Conservation (phyloP, 805 yeast genomes). For the Yarrowia bubula region DNA sequence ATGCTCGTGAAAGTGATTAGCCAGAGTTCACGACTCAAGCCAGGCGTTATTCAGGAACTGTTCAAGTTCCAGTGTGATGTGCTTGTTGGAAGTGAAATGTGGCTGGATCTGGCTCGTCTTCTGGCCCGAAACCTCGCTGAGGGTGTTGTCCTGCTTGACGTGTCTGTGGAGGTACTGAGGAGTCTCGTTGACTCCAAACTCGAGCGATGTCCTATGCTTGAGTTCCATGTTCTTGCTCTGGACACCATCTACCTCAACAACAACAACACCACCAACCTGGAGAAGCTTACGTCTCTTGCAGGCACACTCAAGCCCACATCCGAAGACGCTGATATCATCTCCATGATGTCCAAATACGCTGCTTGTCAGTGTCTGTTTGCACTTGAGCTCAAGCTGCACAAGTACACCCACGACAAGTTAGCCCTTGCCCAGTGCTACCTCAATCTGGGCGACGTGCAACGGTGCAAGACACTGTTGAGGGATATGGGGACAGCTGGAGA, state of each 20-base stretch:
- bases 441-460: constrained; percentile 6
- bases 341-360: not conserved
- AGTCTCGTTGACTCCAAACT: not conserved
- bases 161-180: not conserved
- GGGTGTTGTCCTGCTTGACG: not conserved
- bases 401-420: not conserved
- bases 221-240: not conserved
- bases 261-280: not conserved
- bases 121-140: not conserved
- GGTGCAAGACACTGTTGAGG: not conserved
- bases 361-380: not conserved
- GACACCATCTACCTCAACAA: not conserved
- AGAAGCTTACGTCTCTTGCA: not conserved
- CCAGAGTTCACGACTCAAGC: not conserved
- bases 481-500: too few relatives aligned
- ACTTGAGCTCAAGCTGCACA: constrained; percentile 2
- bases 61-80: constrained; percentile 10
- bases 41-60: not conserved
- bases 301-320: not conserved
- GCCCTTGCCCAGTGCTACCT: constrained; percentile 13
- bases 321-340: not conserved
- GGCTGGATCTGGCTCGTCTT: not conserved
- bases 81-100: not conserved
- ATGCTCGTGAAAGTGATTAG: not conserved
- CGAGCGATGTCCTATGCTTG: not conserved